phyloP scores from a whole-genome alignment of 768 basidiomycete species.

The Leccinum longicurvipes region DNA sequence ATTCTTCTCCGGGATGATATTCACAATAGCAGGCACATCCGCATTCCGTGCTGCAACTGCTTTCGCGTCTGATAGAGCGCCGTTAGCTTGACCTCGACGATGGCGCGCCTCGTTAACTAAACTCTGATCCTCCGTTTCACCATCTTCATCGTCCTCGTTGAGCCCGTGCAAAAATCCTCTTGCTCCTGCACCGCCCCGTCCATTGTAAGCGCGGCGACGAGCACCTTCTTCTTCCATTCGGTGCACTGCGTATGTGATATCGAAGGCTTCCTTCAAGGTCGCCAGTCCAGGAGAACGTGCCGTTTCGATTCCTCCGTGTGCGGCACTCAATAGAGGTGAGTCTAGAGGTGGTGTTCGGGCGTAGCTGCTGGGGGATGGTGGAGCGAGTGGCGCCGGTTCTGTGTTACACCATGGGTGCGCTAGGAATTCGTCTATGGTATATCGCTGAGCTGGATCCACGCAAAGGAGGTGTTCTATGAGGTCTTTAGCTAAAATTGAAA shows the following conservation, averaged over 20 bases:
- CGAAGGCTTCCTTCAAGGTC: conserved; percentile 95
- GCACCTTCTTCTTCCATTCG: conserved; percentile 99
- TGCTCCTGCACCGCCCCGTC: conserved; percentile 70
- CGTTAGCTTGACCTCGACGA: conserved; percentile 35
- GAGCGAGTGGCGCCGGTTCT: conserved; percentile 56
- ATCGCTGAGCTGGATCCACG: conserved; percentile 92
- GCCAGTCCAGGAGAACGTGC: conserved; percentile 91
- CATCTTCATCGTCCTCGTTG: conserved; percentile 90
- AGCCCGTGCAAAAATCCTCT: conserved; percentile 79
- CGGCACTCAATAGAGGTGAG: conserved; percentile 84
- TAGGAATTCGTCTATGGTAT: conserved; percentile 97
- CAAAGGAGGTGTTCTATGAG: conserved; percentile 92
- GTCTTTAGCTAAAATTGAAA: conserved; percentile 70
- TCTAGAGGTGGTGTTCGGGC: conserved; percentile 55
- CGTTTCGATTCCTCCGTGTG: conserved; percentile 66
- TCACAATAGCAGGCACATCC: conserved; percentile 9
- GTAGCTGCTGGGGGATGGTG: conserved; percentile 59
- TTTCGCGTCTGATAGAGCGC: conserved; percentile 7
- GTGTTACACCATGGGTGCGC: conserved; percentile 93
- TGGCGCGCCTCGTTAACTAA: conserved; percentile 49
- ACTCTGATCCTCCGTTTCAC: conserved; percentile 45
- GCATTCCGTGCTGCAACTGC: conserved; percentile 7
- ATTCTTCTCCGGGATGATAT: conserved; percentile 18
- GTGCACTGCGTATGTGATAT: conserved; percentile 98
- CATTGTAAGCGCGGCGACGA: conserved; percentile 76